Evolutionary conservation across 108 stramenopile genomes (phyloP), one percentile per base, ranked within the genome.

Genomic region (Parietichytrium sp.): DNA sequence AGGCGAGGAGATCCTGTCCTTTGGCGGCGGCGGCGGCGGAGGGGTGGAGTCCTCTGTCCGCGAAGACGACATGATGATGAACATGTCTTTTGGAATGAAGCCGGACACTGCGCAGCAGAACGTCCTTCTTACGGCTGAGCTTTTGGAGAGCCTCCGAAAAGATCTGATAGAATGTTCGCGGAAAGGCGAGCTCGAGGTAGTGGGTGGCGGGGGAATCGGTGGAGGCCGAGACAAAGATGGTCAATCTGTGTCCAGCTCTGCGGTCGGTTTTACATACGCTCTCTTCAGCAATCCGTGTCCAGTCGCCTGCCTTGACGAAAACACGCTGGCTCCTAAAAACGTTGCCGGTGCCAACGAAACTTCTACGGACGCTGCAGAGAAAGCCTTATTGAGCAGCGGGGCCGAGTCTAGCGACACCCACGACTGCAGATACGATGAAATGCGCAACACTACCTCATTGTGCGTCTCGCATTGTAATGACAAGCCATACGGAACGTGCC

Each of bases 121-220:
- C 8, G 42, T 72, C 23, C n/a, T n/a, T n/a, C n/a, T n/a, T n/a
- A 10, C 61, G 8, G 38, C 36, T 13, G 61, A 36, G 6, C 10
- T 33, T 7, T n/a, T 72, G 10, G 61, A 72, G 23, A 15, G 20
- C 13, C 6, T 72, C 16, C 61, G 42, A n/a, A n/a, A 8, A 12
- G 6, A 27, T 6, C 36, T 72, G 61, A 33, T 33, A 33, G 20
- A 72, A 6, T 72, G 61, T 42, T 72, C 38, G 61, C 20, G n/a
- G 6, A 33, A 72, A 6, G 61, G 61, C 10, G 45, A 72, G 3
- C 42, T 72, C 42, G 45, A 33, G n/a, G 61, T 72, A 45, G 61
- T 72, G 13, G 61, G 61, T 7, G 61, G 61, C 42, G 61, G 61
- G 23, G 61, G 61, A 12, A 33, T 72, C 20, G 61, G 61, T 25